phyloP scores from a whole-genome alignment of 169 alveolate species.

The Cryptosporidium sp. region DNA sequence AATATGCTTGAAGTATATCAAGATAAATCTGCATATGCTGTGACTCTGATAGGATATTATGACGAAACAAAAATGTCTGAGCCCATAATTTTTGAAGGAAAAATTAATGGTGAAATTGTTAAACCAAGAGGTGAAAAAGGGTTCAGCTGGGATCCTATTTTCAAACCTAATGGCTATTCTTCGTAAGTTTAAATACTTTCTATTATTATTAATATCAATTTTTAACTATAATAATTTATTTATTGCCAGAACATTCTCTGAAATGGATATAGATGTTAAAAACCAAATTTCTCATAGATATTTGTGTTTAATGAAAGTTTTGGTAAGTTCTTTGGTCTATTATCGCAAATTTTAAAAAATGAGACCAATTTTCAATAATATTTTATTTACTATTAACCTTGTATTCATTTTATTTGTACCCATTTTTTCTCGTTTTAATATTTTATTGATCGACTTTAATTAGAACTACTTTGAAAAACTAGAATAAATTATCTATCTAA shows the following conservation, averaged over 20 bases:
- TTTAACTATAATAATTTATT: background rate
- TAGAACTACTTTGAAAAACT: background rate
- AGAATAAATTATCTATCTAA: background rate
- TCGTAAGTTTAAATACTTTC: conserved; percentile 5
- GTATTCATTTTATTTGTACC: background rate
- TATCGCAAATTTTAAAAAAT: background rate
- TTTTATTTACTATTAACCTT: too few relatives aligned
- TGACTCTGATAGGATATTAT: conserved; percentile 87
- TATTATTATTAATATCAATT: background rate
- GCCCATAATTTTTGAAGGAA: conserved; percentile 87
- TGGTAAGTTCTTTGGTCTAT: conserved; percentile 10
- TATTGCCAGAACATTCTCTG: conserved; percentile 37
- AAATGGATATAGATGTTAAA: conserved; percentile 34
- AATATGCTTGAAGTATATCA: conserved; percentile 88
- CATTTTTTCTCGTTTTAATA: background rate
- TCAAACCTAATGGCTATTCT: conserved; percentile 40
- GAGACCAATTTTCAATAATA: too few relatives aligned
- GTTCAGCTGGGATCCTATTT: conserved; percentile 67
- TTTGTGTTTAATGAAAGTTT: conserved; percentile 10
- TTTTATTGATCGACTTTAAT: too few relatives aligned
- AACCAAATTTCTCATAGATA: conserved; percentile 57
- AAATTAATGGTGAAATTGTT: conserved; percentile 86
- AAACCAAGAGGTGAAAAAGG: conserved; percentile 86
- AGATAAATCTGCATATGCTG: conserved; percentile 88
- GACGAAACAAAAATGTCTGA: conserved; percentile 78